These are phyloP conservation scores for Leccinum subtestaceum DNA, from an alignment of 768 basidiomycete species.

Conservation along the genomic window DNA sequence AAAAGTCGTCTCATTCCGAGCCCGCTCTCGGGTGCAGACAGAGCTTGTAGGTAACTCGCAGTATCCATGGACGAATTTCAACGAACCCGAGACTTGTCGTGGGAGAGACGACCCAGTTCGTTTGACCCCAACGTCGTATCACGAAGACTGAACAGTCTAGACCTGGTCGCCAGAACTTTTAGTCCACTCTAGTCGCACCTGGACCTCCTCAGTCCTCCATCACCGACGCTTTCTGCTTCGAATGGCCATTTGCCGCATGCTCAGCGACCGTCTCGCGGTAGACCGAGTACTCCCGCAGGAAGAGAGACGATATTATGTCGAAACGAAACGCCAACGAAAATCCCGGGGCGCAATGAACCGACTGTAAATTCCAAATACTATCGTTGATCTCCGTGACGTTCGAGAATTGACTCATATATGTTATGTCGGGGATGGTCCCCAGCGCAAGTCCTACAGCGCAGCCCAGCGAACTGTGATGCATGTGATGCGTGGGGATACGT, in stretches of 20 bases:
- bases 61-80: neutral
- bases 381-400: constrained; percentile 37
- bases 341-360: neutral
- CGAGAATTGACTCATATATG: constrained; percentile 3
- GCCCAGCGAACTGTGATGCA: constrained; percentile 51
- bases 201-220: no score
- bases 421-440: constrained; percentile 29
- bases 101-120: neutral
- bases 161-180: neutral
- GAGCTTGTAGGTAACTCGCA: neutral
- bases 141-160: neutral
- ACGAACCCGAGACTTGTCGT: neutral
- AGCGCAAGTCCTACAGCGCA: constrained; percentile 71
- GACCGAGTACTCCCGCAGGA: constrained; percentile 58
- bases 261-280: constrained; percentile 43
- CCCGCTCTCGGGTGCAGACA: neutral
- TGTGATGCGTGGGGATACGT: neutral
- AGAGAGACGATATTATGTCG: constrained; percentile 42
- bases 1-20: neutral
- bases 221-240: neutral
- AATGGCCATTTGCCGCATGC: constrained; percentile 18
- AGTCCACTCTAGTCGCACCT: no score
- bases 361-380: constrained; percentile 41
- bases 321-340: constrained; percentile 42
- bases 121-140: neutral